A percentile compares a stretch with the other conserved stretches of the same genome.
Conservation (phyloP, 352 stramenopile species). For the Aphanomyces euteiches region DNA sequence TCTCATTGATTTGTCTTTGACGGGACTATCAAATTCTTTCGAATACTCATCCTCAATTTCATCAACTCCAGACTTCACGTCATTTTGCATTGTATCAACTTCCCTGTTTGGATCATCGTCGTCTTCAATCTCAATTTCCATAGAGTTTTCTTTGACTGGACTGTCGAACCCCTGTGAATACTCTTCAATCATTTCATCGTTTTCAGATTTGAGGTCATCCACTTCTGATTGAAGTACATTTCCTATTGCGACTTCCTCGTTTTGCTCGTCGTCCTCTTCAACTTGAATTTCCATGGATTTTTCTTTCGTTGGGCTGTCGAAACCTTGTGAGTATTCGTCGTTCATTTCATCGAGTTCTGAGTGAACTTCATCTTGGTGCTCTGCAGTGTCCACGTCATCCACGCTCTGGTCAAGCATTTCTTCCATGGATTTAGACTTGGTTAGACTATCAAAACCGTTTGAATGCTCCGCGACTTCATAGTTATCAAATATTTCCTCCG, state of each 20-base stretch:
- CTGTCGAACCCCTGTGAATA: not conserved
- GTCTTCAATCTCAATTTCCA: not conserved
- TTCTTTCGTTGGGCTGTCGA: conserved; percentile 18
- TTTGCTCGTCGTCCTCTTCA: conserved; percentile 3
- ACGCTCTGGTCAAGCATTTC: not conserved
- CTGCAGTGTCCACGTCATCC: conserved; percentile 12
- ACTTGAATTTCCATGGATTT: not conserved
- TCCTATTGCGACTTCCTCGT: not conserved
- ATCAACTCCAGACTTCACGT: not conserved
- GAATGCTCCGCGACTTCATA: not conserved
- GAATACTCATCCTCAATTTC: conserved; percentile 5
- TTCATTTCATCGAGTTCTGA: not conserved
- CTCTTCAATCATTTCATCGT: not conserved
- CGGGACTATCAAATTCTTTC: conserved; percentile 18
- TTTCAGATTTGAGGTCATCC: conserved; percentile 1
- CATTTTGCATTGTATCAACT: not conserved
- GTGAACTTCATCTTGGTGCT: not conserved
- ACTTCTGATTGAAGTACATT: not conserved
- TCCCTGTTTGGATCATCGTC: not conserved
- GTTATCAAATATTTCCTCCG: not conserved
- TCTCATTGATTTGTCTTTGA: not conserved
- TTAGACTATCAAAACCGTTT: not conserved
- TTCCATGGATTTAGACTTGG: not conserved
- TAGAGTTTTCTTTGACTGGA: not conserved
- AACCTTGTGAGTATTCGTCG: conserved; percentile 7